Conservation (phyloP, 495 filamentous ascomycete genomes). For the Talaromyces ruber region DNA sequence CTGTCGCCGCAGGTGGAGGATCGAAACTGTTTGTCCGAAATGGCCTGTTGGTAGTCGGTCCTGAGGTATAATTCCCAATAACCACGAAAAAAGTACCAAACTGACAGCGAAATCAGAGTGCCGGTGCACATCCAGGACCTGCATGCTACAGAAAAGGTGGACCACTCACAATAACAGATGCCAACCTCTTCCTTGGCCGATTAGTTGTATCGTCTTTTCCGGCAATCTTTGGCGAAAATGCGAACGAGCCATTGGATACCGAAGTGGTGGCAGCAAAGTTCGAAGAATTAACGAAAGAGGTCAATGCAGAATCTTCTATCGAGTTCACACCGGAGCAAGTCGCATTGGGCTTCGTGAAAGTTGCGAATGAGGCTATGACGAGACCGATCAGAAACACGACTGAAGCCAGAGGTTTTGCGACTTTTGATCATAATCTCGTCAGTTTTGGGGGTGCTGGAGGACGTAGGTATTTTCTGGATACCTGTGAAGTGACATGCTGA, state of each 20-base stretch:
- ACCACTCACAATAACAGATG: conserved; percentile 30
- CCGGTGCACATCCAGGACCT: conserved; percentile 44
- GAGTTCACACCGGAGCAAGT: conserved; percentile 80
- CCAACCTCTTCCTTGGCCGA: conserved; percentile 26
- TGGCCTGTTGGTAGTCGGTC: conserved; percentile 30
- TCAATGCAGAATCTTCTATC: conserved; percentile 51
- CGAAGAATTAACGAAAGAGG: conserved; percentile 63
- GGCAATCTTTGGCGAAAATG: conserved; percentile 45
- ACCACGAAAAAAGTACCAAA: too few relatives aligned
- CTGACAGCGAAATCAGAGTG: conserved; percentile 15
- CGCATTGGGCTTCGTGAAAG: conserved; percentile 51
- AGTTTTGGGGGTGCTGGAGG: conserved; percentile 49
- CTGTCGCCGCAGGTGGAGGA: conserved; percentile 35
- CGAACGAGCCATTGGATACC: conserved; percentile 76
- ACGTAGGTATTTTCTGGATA: not conserved
- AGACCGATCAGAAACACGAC: conserved; percentile 45
- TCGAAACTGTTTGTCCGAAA: conserved; percentile 27
- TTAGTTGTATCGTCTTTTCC: conserved; percentile 11
- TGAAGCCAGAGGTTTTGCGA: conserved; percentile 42
- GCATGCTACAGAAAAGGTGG: conserved; percentile 70
- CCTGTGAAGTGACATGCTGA: too few relatives aligned
- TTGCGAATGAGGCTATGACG: conserved; percentile 47
- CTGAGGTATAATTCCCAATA: conserved; percentile 31
- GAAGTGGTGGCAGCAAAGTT: conserved; percentile 70
- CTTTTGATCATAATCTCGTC: conserved; percentile 39